Evolutionary conservation across 2,329 filamentous ascomycete species (phyloP), one percentile per base, ranked within the genome.

Genomic region (Colletotrichum scovillei): DNA sequence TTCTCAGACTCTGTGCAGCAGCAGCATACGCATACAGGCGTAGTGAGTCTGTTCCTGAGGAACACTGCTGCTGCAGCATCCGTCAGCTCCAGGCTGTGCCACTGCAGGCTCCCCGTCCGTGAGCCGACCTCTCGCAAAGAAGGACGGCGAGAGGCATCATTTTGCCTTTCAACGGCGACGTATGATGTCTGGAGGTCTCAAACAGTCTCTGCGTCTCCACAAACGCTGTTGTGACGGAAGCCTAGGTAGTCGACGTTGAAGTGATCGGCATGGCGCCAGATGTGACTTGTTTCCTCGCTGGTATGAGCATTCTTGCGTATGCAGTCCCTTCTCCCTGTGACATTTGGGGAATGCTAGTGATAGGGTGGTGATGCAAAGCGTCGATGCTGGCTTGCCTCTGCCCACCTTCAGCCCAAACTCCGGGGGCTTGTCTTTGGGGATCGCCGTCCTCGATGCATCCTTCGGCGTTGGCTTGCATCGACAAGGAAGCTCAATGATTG

Each of bases 371-470:
- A 68, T 68, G 72, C 55, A 68, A 72, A 72, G 68, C 58, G 71
- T 49, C 32, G 53, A 26, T 70, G 26, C 16, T n/a, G 70, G 55
- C 67, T 56, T 26, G 42, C 53, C 28, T 49, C 56, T 24, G 30
- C 60, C n/a, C 53, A 49, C 58, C 59, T 9, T 26, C 28, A 26
- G 28, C 28, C 16, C 42, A 63, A 16, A 16, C 38, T 69, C 24
- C 59, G 49, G 55, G 67, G 59, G 60, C 42, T 66, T 62, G 53
- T 56, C 67, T 52, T 71, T 38, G 66, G 59, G 65, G 66, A 66
- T 74, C 66, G 57, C 70, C 66, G 60, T 66, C 66, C 42, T 63
- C 56, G 56, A 75, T 56, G 73, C 73, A 74, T 58, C 49, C 60
- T 67, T 75, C 72, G 66, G 72, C n/a, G 60, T 35, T 63, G 56